Conservation (phyloP, 2,329 filamentous ascomycete species). For the Xylariaceae sp. region DNA sequence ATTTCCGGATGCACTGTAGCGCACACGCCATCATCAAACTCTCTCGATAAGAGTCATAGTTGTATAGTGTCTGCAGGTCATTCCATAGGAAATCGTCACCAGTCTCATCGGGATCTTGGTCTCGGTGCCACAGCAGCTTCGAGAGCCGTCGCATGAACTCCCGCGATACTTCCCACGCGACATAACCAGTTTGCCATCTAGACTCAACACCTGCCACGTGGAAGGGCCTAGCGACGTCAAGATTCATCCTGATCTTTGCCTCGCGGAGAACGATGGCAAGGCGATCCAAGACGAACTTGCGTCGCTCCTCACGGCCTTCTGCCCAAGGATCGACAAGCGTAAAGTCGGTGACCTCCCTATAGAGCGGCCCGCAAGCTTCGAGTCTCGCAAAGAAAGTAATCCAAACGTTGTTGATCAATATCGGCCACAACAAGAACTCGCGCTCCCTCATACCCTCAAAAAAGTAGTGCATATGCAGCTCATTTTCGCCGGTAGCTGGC, state of each 20-base stretch:
- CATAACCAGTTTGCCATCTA: slow-evolving; percentile 20
- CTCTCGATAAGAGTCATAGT: slow-evolving; percentile 21
- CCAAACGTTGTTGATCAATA: slow-evolving; percentile 17
- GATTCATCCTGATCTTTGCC: slow-evolving; percentile 16
- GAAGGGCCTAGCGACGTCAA: neutral
- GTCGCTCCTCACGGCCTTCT: slow-evolving; percentile 4
- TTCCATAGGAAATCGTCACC: slow-evolving; percentile 16
- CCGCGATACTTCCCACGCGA: slow-evolving; percentile 22
- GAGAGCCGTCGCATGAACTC: slow-evolving; percentile 26
- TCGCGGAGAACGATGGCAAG: slow-evolving; percentile 14
- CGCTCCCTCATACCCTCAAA: slow-evolving; percentile 19
- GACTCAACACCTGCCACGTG: neutral
- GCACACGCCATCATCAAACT: slow-evolving; percentile 21
- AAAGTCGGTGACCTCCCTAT: slow-evolving; percentile 17
- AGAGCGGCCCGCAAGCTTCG: neutral
- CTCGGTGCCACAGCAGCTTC: slow-evolving; percentile 8
- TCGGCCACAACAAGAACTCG: slow-evolving; percentile 21
- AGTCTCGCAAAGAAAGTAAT: slow-evolving; percentile 15
- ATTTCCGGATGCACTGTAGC: slow-evolving; percentile 21
- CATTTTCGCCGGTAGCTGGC: neutral
- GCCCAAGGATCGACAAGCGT: slow-evolving; percentile 19
- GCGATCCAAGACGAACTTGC: slow-evolving; percentile 1
- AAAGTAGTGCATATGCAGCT: slow-evolving; percentile 15
- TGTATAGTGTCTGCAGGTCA: slow-evolving; percentile 20
- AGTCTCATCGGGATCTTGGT: neutral